These are phyloP conservation scores for Mycena filopes DNA, from an alignment of 768 basidiomycete species.

Conservation along the genomic window DNA sequence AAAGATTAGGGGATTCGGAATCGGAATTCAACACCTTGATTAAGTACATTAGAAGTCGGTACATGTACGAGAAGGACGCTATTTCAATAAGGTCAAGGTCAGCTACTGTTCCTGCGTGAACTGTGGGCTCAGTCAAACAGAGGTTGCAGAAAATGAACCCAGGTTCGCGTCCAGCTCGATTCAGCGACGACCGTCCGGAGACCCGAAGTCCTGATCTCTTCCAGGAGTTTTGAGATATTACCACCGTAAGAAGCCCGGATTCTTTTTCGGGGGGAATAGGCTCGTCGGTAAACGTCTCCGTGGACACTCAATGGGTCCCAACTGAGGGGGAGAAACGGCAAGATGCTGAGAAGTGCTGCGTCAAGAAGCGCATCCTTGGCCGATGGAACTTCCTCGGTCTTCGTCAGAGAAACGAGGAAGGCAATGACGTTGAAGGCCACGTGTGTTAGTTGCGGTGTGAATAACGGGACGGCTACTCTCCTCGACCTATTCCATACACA, in stretches of 20 bases:
- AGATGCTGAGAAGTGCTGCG: conserved; percentile 1
- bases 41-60: too few relatives aligned
- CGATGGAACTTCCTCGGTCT: background rate
- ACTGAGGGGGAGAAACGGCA: background rate
- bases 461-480: background rate
- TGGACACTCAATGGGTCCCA: background rate
- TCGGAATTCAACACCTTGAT: too few relatives aligned
- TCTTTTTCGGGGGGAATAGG: background rate
- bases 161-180: background rate
- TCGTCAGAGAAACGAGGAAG: background rate
- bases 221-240: background rate
- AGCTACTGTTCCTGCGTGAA: too few relatives aligned
- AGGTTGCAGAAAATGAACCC: conserved; percentile 6
- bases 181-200: background rate
- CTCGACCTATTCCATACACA: too few relatives aligned
- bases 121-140: too few relatives aligned
- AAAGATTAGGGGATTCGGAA: too few relatives aligned
- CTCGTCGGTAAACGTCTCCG: conserved; percentile 4
- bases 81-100: too few relatives aligned
- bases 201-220: background rate
- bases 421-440: background rate
- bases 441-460: background rate
- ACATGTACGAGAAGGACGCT: too few relatives aligned
- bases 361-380: background rate
- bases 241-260: background rate